Evolutionary conservation across 116 monocot species (phyloP), one percentile per base, ranked within the genome.

Genomic region (Papilionanthe hybrid): DNA sequence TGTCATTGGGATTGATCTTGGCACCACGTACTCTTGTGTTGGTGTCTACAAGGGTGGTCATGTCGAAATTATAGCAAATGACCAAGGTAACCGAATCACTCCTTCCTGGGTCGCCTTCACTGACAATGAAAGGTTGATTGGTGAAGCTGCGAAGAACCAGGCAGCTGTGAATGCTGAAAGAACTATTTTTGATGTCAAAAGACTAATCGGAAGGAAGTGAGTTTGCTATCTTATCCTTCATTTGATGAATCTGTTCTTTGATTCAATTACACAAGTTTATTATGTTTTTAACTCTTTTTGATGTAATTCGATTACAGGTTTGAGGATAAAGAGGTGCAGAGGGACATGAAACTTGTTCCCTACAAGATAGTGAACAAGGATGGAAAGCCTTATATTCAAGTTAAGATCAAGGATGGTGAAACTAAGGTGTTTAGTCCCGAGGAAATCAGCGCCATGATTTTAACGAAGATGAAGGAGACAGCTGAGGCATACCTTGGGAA

Each of bases 51-150:
- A 80, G 84, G 86, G 84, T 84, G 84, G 84, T 71, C 86, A 84
- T 72, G 85, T 88, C 17, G 89, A 86, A 66, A 86, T 86, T 66
- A 86, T 89, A 77, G 86, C 86, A 25, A 89, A 89, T 67, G 86
- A 88, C 78, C 85, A 88, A 50, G 88, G 88, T n/a, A 85, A 88
- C 78, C 88, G 85, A 45, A 85, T 88, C 48, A 88, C 88, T 42
- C 88, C 88, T n/a, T 88, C 88, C 1, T 88, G 88, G 88, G 88
- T 88, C 50, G 88, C 85, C 10, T 88, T 85, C 80, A 85, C 88
- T 28, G 88, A 88, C 67, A 69, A 37, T 32, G 89, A 89, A 42
- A 86, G 89, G 55, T 28, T 89, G 10, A 89, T 89, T 47, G 89
- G 89, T 66, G 88, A 88, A 66, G 85, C 85, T 48, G 85, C 88